A percentile compares a stretch with the other conserved stretches of the same genome.
Conservation (phyloP, 441 rosid genomes). For the Cnidoscolus chayamansa region DNA sequence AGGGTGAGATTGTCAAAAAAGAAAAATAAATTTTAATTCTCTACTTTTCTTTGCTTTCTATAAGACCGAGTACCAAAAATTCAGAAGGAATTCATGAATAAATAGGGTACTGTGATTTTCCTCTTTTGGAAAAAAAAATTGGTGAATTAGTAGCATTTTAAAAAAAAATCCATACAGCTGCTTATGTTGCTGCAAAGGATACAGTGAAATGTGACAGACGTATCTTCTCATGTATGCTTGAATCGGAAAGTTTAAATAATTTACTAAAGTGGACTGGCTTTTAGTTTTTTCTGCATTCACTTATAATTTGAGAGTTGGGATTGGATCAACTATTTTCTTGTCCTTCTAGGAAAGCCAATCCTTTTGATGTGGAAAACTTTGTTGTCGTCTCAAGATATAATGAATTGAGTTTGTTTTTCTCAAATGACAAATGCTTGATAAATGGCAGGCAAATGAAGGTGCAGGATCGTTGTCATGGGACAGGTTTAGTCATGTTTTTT, state of each 20-base stretch:
- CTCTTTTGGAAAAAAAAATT: too few relatives aligned
- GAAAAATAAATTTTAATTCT: slow-evolving; percentile 7
- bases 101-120: not conserved
- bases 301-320: not conserved
- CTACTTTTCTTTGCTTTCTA: not conserved
- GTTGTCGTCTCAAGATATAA: too few relatives aligned
- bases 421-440: slow-evolving; percentile 13
- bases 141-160: not conserved
- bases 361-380: too few relatives aligned
- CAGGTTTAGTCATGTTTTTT: slow-evolving; percentile 49
- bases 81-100: not conserved
- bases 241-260: not conserved
- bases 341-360: too few relatives aligned
- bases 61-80: not conserved
- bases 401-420: slow-evolving; percentile 16
- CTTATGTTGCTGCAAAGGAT: not conserved
- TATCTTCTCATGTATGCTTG: not conserved
- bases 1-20: slow-evolving; percentile 17
- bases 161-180: not conserved
- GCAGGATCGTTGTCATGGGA: slow-evolving; percentile 60
- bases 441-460: slow-evolving; percentile 61
- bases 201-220: not conserved
- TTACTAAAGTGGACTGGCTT: not conserved
- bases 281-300: not conserved
- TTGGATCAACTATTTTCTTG: not conserved